Conservation (phyloP, 306 rosid genomes). For the Dicorynia guianensis region DNA sequence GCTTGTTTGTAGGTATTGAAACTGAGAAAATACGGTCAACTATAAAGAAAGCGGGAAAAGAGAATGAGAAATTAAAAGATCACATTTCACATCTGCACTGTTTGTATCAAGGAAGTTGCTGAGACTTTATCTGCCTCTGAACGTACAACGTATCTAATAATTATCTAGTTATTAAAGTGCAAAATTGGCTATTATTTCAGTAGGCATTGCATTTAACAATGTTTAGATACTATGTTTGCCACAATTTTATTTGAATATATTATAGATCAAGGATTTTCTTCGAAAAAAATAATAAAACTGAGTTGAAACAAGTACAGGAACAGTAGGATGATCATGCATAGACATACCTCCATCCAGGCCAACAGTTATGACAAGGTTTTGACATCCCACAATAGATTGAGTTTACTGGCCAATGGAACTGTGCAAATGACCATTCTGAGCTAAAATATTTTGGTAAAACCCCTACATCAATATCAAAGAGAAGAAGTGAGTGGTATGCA, state of each 20-base stretch:
- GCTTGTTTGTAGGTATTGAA: slow-evolving; percentile 11
- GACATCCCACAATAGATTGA: slow-evolving; percentile 80
- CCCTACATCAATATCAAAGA: slow-evolving; percentile 56
- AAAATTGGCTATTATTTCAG: background rate
- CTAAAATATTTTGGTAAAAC: slow-evolving; percentile 95
- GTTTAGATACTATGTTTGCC: slow-evolving; percentile 4
- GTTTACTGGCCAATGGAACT: slow-evolving; percentile 77
- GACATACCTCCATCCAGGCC: slow-evolving; percentile 90
- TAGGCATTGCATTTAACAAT: background rate
- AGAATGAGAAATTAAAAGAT: background rate
- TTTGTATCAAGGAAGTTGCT: too few relatives aligned
- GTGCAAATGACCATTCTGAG: slow-evolving; percentile 99
- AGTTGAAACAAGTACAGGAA: background rate
- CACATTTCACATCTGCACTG: slow-evolving; percentile 11
- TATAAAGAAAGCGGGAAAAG: background rate
- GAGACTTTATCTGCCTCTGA: background rate
- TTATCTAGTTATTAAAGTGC: too few relatives aligned
- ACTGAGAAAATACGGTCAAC: background rate
- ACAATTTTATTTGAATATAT: slow-evolving; percentile 27
- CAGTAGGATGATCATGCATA: slow-evolving; percentile 17
- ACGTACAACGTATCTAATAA: too few relatives aligned
- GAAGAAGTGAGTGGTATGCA: slow-evolving; percentile 15
- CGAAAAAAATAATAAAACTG: too few relatives aligned
- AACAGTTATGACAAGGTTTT: slow-evolving; percentile 65
- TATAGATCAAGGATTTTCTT: slow-evolving; percentile 25